Evolutionary conservation across 441 rosid species (phyloP).

Genomic region (Sinapis alba): DNA sequence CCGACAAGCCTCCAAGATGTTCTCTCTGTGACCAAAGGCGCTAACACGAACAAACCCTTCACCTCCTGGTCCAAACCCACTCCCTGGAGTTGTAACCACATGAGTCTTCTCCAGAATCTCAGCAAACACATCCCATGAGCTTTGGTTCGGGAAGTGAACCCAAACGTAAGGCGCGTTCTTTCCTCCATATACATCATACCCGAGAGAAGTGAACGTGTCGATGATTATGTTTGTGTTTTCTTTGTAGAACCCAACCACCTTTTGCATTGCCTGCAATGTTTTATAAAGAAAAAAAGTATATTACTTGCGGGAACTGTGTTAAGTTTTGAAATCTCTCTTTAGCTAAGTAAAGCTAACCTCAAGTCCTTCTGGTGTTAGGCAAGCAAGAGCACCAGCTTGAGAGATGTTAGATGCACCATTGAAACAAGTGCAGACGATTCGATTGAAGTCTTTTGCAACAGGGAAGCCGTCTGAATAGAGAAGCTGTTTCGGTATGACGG

Average conservation of each 20-base stretch:
- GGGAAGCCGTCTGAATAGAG: slow-evolving; percentile 91
- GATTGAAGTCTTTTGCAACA: slow-evolving; percentile 88
- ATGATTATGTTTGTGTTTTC: slow-evolving; percentile 80
- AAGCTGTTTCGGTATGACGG: slow-evolving; percentile 86
- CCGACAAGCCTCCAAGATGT: slow-evolving; percentile 89
- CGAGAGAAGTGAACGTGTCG: slow-evolving; percentile 83
- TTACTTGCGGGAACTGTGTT: not conserved
- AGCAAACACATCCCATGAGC: slow-evolving; percentile 95
- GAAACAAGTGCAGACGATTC: slow-evolving; percentile 86
- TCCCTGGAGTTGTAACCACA: slow-evolving; percentile 96
- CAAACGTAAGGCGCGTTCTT: slow-evolving; percentile 90
- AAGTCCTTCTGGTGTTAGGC: slow-evolving; percentile 88
- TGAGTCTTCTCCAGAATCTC: slow-evolving; percentile 96
- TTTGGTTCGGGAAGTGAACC: slow-evolving; percentile 94
- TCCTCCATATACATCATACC: slow-evolving; percentile 85
- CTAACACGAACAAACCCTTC: slow-evolving; percentile 95
- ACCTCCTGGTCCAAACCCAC: slow-evolving; percentile 98
- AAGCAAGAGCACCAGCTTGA: slow-evolving; percentile 97
- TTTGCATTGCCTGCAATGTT: slow-evolving; percentile 73
- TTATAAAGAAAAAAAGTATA: not conserved
- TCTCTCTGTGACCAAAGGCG: slow-evolving; percentile 92
- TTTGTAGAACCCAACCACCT: slow-evolving; percentile 91
- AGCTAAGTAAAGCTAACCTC: slow-evolving; percentile 49
- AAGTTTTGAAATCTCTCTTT: not conserved
- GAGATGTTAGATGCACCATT: slow-evolving; percentile 91